These are phyloP conservation scores for Gamarada debralockiae DNA, from an alignment of 495 filamentous ascomycete genomes.

Conservation along the genomic window DNA sequence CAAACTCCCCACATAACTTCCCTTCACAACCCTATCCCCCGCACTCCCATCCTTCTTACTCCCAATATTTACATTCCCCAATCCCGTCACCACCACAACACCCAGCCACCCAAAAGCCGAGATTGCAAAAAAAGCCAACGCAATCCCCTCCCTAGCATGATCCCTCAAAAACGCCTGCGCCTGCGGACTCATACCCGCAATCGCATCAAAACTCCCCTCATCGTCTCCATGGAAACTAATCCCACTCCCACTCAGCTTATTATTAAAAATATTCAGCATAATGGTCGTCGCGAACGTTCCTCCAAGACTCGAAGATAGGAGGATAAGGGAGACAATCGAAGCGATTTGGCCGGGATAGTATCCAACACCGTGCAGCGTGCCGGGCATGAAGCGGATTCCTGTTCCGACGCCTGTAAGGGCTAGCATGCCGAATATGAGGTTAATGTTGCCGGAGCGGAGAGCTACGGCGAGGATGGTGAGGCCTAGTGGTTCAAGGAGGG, in stretches of 20 bases:
- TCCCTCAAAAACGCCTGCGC: conserved; percentile 26
- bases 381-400: conserved; percentile 46
- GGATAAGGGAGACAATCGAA: conserved; percentile 44
- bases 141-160: conserved; percentile 41
- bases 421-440: conserved; percentile 55
- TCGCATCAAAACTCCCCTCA: conserved; percentile 14
- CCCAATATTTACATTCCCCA: conserved; percentile 14
- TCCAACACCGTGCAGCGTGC: conserved; percentile 47
- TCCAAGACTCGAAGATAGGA: conserved; percentile 51
- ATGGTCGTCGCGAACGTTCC: conserved; percentile 54
- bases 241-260: conserved; percentile 31
- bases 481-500: conserved; percentile 42
- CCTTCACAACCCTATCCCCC: conserved; percentile 1
- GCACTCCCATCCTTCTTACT: neutral
- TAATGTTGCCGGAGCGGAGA: conserved; percentile 32
- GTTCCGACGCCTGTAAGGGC: conserved; percentile 53
- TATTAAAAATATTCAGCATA: conserved; percentile 60
- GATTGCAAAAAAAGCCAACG: conserved; percentile 52
- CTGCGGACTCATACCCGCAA: conserved; percentile 21
- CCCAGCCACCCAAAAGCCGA: conserved; percentile 43
- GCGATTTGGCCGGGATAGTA: conserved; percentile 49
- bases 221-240: conserved; percentile 9
- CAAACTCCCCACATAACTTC: conserved; percentile 7
- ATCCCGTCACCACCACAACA: neutral
- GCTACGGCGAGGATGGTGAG: conserved; percentile 45